Conservation (phyloP, 306 rosid genomes). For the Coriaria nepalensis region DNA sequence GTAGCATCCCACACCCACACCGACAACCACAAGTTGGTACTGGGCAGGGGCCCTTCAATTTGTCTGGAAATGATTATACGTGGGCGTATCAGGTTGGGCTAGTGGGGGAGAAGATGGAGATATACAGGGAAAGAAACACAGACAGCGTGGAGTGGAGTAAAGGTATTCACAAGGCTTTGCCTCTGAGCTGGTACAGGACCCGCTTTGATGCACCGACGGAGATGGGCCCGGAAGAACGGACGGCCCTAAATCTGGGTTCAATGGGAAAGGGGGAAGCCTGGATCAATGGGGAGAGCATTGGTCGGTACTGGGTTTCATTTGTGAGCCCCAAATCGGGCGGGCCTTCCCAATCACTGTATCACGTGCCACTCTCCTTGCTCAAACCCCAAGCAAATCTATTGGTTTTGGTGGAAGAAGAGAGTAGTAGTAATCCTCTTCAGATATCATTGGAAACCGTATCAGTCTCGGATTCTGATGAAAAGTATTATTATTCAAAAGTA, state of each 20-base stretch:
- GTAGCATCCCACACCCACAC: conserved; percentile 22
- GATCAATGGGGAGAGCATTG: conserved; percentile 7
- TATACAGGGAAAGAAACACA: conserved; percentile 25
- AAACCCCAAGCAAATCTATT: not conserved
- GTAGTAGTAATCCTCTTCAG: conserved; percentile 5
- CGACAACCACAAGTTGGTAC: no score
- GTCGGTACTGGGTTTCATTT: conserved; percentile 3
- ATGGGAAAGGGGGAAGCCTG: conserved; percentile 8
- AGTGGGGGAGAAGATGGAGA: conserved; percentile 37
- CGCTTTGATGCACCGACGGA: not conserved
- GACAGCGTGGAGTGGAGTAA: conserved; percentile 27
- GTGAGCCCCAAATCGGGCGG: not conserved
- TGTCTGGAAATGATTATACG: conserved; percentile 18
- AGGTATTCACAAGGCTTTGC: not conserved
- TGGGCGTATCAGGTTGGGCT: conserved; percentile 78
- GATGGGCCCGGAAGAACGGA: not conserved
- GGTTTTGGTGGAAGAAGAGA: conserved; percentile 3
- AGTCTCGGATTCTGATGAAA: no score
- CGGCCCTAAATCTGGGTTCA: not conserved
- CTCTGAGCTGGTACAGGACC: conserved; percentile 4
- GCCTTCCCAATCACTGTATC: conserved; percentile 5
- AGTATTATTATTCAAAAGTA: no score
- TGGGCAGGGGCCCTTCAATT: no score
- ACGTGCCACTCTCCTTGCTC: conserved; percentile 1
- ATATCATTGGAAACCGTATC: not conserved